A percentile compares a stretch with the other conserved stretches of the same genome.
Evolutionary conservation across 1,284 basidiomycete species (phyloP).

Genomic region (Porogramme epimiltina): DNA sequence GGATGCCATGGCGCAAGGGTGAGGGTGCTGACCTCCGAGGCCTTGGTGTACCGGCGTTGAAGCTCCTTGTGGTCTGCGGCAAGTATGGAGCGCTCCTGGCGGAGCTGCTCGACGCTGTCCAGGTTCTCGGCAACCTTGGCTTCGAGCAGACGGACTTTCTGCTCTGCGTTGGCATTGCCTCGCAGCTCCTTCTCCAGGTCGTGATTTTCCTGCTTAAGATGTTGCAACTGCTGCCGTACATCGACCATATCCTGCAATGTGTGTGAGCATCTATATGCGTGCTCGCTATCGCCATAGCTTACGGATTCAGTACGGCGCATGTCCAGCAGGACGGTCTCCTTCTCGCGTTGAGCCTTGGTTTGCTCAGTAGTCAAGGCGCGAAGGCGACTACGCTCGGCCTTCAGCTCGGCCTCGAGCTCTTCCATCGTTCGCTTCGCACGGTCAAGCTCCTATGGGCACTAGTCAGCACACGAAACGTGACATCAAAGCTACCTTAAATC

Average conservation of each 20-base stretch:
- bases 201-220: conserved; percentile 67
- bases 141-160: conserved; percentile 68
- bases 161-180: conserved; percentile 65
- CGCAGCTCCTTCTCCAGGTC: conserved; percentile 69
- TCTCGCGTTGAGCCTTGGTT: conserved; percentile 58
- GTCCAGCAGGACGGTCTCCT: conserved; percentile 59
- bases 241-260: conserved; percentile 69
- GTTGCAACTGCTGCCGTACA: conserved; percentile 65
- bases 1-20: no score
- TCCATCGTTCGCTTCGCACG: conserved; percentile 63
- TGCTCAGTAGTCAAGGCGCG: conserved; percentile 66
- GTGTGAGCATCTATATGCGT: background rate
- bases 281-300: conserved; percentile 28
- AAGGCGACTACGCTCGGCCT: conserved; percentile 65
- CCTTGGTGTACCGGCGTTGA: conserved; percentile 62
- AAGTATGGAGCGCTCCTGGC: conserved; percentile 71
- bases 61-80: conserved; percentile 68
- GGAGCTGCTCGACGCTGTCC: conserved; percentile 67
- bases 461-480: background rate
- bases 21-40: conserved; percentile 55
- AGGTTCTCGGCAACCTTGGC: conserved; percentile 64
- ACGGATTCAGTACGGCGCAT: conserved; percentile 72
- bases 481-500: conserved; percentile 20
- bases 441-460: conserved; percentile 59
- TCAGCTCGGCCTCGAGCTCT: conserved; percentile 69